phyloP scores from a whole-genome alignment of 768 basidiomycete species.

The Lentinus tigrinus region DNA sequence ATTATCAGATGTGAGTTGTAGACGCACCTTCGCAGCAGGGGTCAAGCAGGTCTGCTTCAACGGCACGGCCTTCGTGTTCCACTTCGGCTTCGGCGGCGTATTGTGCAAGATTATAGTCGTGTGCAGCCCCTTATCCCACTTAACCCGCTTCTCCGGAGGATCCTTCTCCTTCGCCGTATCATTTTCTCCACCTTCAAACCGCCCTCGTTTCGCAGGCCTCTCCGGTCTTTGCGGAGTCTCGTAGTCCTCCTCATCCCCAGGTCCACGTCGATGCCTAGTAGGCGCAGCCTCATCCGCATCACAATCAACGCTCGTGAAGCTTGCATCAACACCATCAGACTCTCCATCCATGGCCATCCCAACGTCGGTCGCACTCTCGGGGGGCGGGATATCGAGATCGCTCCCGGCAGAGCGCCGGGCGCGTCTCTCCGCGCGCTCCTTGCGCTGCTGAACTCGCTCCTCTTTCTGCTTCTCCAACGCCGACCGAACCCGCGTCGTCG shows the following conservation, averaged over 20 bases:
- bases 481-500: constrained; percentile 70
- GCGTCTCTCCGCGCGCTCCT: constrained; percentile 59
- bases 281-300: constrained; percentile 31
- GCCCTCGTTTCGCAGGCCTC: constrained; percentile 39
- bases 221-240: constrained; percentile 56
- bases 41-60: constrained; percentile 66
- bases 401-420: constrained; percentile 38
- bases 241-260: constrained; percentile 84
- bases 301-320: constrained; percentile 16
- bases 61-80: constrained; percentile 40
- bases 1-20: constrained; percentile 24
- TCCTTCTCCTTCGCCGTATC: constrained; percentile 33
- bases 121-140: constrained; percentile 73
- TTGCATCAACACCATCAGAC: constrained; percentile 9
- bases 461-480: constrained; percentile 67
- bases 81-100: constrained; percentile 50
- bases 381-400: constrained; percentile 28
- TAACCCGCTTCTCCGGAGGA: constrained; percentile 54
- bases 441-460: constrained; percentile 51
- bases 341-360: constrained; percentile 28
- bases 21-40: constrained; percentile 57
- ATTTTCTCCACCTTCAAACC: constrained; percentile 33
- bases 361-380: constrained; percentile 30
- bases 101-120: constrained; percentile 65
- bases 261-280: constrained; percentile 53